Evolutionary conservation across 306 rosid species (phyloP).

Genomic region (Sphenostylis stenocarpa): DNA sequence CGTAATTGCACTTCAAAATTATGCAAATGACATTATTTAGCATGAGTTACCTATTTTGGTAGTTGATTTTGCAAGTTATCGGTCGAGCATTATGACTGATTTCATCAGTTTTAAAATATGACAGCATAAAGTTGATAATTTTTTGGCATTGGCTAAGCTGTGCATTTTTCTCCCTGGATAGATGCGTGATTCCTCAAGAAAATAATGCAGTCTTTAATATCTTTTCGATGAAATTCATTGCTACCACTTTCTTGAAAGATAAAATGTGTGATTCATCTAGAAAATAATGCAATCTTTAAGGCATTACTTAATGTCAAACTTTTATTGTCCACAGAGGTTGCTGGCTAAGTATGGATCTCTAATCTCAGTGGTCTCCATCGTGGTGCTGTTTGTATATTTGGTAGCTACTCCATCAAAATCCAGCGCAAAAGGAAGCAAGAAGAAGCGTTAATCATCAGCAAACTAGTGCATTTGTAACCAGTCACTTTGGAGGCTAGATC

Average conservation of each 20-base stretch:
- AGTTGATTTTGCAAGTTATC: constrained; percentile 25
- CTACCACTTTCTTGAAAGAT: background rate
- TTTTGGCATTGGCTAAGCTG: background rate
- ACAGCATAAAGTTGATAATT: too few species aligned
- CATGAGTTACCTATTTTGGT: background rate
- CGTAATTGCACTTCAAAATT: constrained; percentile 19
- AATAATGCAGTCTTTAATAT: background rate
- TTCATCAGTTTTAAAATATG: too few species aligned
- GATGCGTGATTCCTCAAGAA: background rate
- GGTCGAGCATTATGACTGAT: constrained; percentile 3
- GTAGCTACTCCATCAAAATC: constrained; percentile 84
- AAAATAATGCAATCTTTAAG: too few species aligned
- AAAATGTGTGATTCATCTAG: too few species aligned
- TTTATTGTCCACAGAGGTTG: constrained; percentile 63
- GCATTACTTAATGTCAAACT: constrained; percentile 18
- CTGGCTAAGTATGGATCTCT: constrained; percentile 89
- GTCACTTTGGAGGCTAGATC: constrained; percentile 25
- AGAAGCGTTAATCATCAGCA: constrained; percentile 67
- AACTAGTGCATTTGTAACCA: constrained; percentile 27
- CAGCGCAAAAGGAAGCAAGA: constrained; percentile 84
- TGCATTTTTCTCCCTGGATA: background rate
- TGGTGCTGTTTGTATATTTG: constrained; percentile 71
- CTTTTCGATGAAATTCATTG: background rate
- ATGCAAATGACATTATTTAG: constrained; percentile 10
- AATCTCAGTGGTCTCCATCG: constrained; percentile 72